Base-by-base conservation (phyloP, 2,329 filamentous ascomycete genomes). In the Paraconiothyrium sp. region DNA sequence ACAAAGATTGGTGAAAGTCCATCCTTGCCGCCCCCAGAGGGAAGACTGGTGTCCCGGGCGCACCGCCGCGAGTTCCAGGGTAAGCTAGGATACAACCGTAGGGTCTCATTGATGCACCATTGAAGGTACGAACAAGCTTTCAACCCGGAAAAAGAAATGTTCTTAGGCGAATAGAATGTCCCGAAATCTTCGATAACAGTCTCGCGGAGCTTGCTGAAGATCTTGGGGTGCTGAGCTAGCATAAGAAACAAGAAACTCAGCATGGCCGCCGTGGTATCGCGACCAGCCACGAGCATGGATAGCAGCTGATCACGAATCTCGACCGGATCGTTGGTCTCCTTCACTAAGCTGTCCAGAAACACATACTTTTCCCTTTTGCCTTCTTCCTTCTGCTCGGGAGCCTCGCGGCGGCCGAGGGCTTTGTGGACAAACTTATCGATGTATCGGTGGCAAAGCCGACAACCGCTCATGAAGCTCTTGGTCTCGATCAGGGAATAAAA, bases 291-390 rank as follows among this genome's bases (percentile, higher is more conserved):
- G 2, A 97, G 85, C 22, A 97, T 87, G 49, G 90, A 89, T 14
- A 95, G 85, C 50, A 97, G 83, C 77, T 97, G 93, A 76, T 96
- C 92, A 35, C 93, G 91, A 16, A 97, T 85, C 2, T 93, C 86
- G 51, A 84, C 85, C 30, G 80, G 77, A 61, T 84, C 80, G 43
- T 90, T 87, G 0, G 93, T 96, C 77, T 91, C 92, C 54, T 86
- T 84, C 47, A 91, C 92, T 1, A 97, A 85, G 27, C 92, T 91
- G 77, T 97, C 90, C 16, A 97, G 84, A 81, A 97, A 96, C 2
- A 91, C 94, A 76, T 94, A 93, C 68, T 71, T 51, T 65, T 61
- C 50, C 74, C 73, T 27, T 64, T 68, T 35, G 47, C 10, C 30
- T 35, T 50, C 13, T 20, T 50, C 47, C 27, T 35, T 34, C 5